Conservation (phyloP, 192 early-diverging fungal species). For the Coemansia umbellata region DNA sequence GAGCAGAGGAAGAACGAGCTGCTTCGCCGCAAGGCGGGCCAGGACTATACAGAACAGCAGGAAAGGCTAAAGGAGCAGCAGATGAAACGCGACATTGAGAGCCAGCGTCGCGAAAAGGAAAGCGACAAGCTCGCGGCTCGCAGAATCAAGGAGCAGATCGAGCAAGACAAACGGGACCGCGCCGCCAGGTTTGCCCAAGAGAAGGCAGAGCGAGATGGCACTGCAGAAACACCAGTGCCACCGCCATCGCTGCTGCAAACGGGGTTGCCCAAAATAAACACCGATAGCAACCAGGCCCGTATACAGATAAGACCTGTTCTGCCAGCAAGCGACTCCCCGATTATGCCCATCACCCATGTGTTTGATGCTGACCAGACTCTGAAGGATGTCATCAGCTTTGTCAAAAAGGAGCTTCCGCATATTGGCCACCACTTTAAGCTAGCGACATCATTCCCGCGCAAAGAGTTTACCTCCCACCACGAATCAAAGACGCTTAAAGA, state of each 20-base stretch:
- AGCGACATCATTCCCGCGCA: slow-evolving; percentile 59
- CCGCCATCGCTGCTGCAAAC: slow-evolving; percentile 16
- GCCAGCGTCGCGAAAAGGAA: slow-evolving; percentile 61
- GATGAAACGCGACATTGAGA: slow-evolving; percentile 57
- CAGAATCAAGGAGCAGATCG: slow-evolving; percentile 61
- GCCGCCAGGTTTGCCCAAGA: slow-evolving; percentile 43
- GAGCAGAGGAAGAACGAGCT: slow-evolving; percentile 60
- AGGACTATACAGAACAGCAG: slow-evolving; percentile 55
- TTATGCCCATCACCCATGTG: slow-evolving; percentile 55
- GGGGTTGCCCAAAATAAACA: slow-evolving; percentile 18
- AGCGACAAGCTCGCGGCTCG: slow-evolving; percentile 59
- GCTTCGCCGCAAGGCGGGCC: slow-evolving; percentile 55
- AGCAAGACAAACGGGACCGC: slow-evolving; percentile 64
- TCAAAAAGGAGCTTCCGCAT: slow-evolving; percentile 30
- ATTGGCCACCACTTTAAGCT: slow-evolving; percentile 55
- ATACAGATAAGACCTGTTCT: slow-evolving; percentile 61
- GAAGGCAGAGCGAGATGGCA: slow-evolving; percentile 32
- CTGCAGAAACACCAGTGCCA: not conserved
- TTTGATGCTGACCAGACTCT: slow-evolving; percentile 58
- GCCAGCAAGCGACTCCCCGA: slow-evolving; percentile 20
- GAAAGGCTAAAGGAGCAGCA: slow-evolving; percentile 57
- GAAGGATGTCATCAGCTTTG: slow-evolving; percentile 52
- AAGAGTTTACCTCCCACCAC: slow-evolving; percentile 54
- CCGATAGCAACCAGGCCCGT: slow-evolving; percentile 51
- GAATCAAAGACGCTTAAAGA: slow-evolving; percentile 59